Evolutionary conservation across 805 yeast species (phyloP), one percentile per base, ranked within the genome.

Genomic region (Wickerhamomyces alni): DNA sequence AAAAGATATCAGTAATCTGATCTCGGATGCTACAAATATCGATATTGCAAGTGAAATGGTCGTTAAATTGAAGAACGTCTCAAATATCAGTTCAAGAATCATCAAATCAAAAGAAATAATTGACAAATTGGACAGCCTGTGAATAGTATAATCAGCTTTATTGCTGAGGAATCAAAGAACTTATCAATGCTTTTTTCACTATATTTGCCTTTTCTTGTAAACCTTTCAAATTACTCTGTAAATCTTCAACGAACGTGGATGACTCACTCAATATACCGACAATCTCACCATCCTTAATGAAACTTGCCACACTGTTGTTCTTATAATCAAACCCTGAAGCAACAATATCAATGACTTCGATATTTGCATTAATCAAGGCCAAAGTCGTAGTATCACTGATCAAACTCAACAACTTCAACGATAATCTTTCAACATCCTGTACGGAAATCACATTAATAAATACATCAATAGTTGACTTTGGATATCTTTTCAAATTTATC

Each of bases 401-500:
- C 22, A 72, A 57, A 30, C 55, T 58, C 28, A 60, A 61, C 32
- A 61, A 57, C 38, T 58, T 58, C 38, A 59, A 59, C 17, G 45
- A 33, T 15, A 55, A 44, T 25, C 44, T 43, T 30, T 67, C 67
- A 4, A 66, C 55, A n/a, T 49, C 41, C 22, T 50, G 52, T 2
- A 61, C 48, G 8, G 81, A 68, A 22, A 89, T 70, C 8, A 91
- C 65, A 30, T 82, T 75, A 6, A 93, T 66, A 45, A 80, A 82
- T 13, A 91, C 72, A 53, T 82, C 93, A 41, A 91, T 86, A 16
- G 89, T 79, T 3, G 96, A 85, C 60, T 91, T 91, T 5, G 98
- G 97, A 58, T 93, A 93, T 45, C 80, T 79, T 12, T 75, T 75
- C 26, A 87, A 64, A 40, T 63, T 57, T 35, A 68, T 54, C 28